These are phyloP conservation scores for Xylaria sp. DNA, from an alignment of 2,329 filamentous ascomycete genomes.

Conservation along the genomic window DNA sequence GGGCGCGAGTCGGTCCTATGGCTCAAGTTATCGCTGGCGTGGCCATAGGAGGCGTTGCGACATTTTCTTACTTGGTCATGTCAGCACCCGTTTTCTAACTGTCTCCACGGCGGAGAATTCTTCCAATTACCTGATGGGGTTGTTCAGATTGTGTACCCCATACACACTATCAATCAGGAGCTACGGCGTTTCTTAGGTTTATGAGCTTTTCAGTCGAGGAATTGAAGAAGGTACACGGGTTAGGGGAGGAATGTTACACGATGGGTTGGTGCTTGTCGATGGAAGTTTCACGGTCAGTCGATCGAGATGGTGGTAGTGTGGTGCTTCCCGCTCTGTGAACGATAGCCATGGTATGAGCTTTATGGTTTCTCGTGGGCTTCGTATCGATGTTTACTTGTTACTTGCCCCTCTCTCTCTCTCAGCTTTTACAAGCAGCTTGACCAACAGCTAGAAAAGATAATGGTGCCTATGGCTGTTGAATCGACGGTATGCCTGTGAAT, in stretches of 20 bases:
- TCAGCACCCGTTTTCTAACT: conserved; percentile 25
- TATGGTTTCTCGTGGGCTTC: neutral
- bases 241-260: neutral
- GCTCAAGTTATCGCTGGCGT: conserved; percentile 30
- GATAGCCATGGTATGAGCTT: neutral
- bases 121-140: neutral
- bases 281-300: neutral
- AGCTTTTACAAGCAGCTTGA: neutral
- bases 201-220: conserved; percentile 4
- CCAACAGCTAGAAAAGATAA: neutral
- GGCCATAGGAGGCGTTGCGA: conserved; percentile 29
- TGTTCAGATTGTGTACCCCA: neutral
- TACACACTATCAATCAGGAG: neutral
- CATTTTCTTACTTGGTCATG: conserved; percentile 28
- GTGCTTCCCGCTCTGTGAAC: neutral
- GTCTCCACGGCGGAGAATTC: neutral
- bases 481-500: too few relatives aligned
- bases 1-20: conserved; percentile 21
- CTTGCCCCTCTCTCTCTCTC: neutral
- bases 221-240: neutral
- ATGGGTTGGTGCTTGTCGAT: neutral
- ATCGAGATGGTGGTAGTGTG: neutral
- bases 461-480: neutral
- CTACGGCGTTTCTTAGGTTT: conserved; percentile 7
- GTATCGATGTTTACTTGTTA: conserved; percentile 2